Evolutionary conservation across 108 stramenopile genomes (phyloP), one percentile per base, ranked within the genome.

Genomic region (Fragilariopsis cylindrus): DNA sequence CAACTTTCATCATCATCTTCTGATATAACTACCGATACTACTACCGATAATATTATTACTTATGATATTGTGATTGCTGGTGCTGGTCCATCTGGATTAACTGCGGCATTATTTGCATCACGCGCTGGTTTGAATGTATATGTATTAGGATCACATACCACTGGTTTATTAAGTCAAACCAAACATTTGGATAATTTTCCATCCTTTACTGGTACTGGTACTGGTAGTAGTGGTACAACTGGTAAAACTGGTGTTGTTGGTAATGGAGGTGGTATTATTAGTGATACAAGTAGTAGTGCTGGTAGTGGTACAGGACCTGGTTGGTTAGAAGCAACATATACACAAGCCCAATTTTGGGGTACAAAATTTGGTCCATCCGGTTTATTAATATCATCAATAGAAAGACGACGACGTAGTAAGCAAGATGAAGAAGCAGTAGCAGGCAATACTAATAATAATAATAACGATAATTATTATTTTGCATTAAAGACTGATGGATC

Each of bases 81-180:
- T 15, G 76, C 82, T n/a, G 89, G 89, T 48, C 87, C 87, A 19
- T 81, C 85, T 4, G 89, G 89, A 3, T 42, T 82, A 44, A 82
- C 88, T 13, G 85, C 87, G 15, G 87, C 86, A 9, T 66, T 91
- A 9, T 88, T 82, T 78, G 84, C 82, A 11, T 71, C 90, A 30
- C 73, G 86, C 65, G 75, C 84, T 42, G 87, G 84, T 44, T 46
- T 90, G 48, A 80, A 82, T 4, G 84, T 85, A 0, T 42, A 88
- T 19, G 87, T 90, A 1, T 62, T 88, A 48, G 90, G 86, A 9
- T 81, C 81, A 9, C 60, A 66, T 52, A 41, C 76, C 8, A 71
- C 72, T 4, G 84, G 84, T 13, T 68, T 84, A 15, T 67, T 90
- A 13, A 68, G 82, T 4, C 82, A 83, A 44, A 85, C 90, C 5